Base-by-base conservation (phyloP, 164 flowering plant genomes). In the Buxus sempervirens region DNA sequence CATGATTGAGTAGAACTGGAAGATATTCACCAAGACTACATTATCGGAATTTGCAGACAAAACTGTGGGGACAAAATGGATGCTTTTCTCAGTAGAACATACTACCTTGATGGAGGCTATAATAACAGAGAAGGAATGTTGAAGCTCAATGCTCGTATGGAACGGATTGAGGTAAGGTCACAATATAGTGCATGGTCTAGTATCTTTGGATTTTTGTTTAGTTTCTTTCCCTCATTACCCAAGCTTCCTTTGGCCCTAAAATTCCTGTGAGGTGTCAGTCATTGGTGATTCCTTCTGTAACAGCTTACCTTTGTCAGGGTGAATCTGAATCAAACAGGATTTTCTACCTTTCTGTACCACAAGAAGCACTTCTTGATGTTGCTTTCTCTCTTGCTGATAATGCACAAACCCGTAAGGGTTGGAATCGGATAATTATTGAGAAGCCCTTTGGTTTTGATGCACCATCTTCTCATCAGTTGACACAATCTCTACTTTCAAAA, bases 261-360 rank as follows among this genome's bases (percentile, higher is more conserved):
- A 38, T 16, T 54, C 57, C 23, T 36, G 41, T 42, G 28, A 12
- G 4, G 49, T 62, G 21, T 62, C 60, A 63, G 22, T 53, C 58
- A 69, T 58, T 53, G 64, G 26, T 64, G 26, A 58, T 67, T 70
- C 54, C 72, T 69, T 71, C 58, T 62, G 48, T 72, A 56, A 73
- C 66, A 79, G 77, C 75, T 78, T 70, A 60, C 75, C 69, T 63
- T 55, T 68, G 65, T 72, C 82, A 88, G 93, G 87, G 75, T 13
- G 73, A 59, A 41, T 72, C 75, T 60, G 73, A 64, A 73, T 81
- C 85, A 54, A 86, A 86, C 76, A 74, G 88, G 78, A 82, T 86
- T 51, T 86, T 86, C 65, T 86, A 84, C 79, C 87, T 86, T 41
- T 82, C 89, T 41, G 85, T 87, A 59, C 91, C 88, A 57, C 91